Evolutionary conservation across 768 basidiomycete genomes (phyloP).

Genomic region (Tulasnella sp.): DNA sequence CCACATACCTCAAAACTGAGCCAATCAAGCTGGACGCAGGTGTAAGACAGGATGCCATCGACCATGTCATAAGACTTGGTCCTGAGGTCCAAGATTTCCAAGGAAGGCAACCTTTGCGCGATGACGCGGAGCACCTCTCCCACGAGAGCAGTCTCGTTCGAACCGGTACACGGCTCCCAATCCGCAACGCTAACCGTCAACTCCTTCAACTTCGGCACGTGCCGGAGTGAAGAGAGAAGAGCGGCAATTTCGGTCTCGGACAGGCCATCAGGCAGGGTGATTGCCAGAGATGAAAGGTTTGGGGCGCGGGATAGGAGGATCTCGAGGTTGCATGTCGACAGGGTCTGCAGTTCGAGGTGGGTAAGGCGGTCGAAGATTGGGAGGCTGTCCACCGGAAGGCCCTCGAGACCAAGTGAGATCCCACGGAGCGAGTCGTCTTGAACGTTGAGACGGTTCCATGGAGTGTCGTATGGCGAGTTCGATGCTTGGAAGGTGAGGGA

Average conservation of each 20-base stretch:
- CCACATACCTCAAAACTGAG: conserved; percentile 10
- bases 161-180: not conserved
- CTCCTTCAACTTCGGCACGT: conserved; percentile 12
- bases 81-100: conserved; percentile 17
- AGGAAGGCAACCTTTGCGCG: conserved; percentile 6
- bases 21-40: not conserved
- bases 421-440: not conserved
- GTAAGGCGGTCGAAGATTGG: conserved; percentile 10
- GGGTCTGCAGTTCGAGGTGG: conserved; percentile 8
- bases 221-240: not conserved
- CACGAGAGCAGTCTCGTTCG: not conserved
- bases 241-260: conserved; percentile 7
- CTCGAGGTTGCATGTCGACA: conserved; percentile 6
- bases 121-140: not conserved
- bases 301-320: conserved; percentile 7
- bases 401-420: conserved; percentile 5
- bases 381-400: not conserved
- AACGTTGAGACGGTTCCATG: conserved; percentile 18
- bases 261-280: conserved; percentile 12
- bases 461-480: conserved; percentile 15
- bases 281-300: not conserved
- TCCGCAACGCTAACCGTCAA: conserved; percentile 6
- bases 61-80: conserved; percentile 9
- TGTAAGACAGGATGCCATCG: not conserved
- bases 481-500: conserved; percentile 13